phyloP scores from a whole-genome alignment of 495 filamentous ascomycete genomes.

The Aspergillus indologenus region DNA sequence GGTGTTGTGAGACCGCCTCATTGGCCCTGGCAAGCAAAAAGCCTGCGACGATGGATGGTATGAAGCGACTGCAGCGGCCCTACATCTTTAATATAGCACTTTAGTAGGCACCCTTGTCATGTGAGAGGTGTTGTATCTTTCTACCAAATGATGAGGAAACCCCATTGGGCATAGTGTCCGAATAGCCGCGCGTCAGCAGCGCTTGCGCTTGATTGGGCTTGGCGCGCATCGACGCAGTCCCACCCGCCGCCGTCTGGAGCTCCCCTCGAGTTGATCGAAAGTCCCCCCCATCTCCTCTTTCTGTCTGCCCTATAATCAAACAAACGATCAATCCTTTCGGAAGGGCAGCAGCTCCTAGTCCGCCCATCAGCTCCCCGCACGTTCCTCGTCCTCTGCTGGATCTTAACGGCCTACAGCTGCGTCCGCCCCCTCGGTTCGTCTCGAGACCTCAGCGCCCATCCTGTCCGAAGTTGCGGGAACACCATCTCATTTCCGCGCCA shows the following conservation, averaged over 20 bases:
- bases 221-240: constrained; percentile 3
- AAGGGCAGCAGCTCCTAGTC: neutral
- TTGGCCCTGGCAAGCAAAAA: no score
- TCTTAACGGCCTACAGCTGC: no score
- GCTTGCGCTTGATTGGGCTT: constrained; percentile 6
- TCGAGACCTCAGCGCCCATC: neutral
- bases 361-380: no score
- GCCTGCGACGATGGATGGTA: no score
- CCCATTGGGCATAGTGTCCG: neutral
- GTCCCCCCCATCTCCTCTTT: neutral
- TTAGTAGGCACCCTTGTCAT: no score
- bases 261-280: neutral
- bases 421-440: no score
- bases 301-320: neutral
- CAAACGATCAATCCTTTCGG: neutral
- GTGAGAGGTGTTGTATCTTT: no score
- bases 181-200: constrained; percentile 8
- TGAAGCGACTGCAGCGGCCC: no score
- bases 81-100: no score
- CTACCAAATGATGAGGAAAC: neutral
- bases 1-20: no score
- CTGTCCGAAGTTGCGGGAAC: neutral
- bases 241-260: neutral
- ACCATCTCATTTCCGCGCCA: neutral
- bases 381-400: no score